Evolutionary conservation across 305 asterid genomes (phyloP), one percentile per base, ranked within the genome.

Genomic region (Fraxinus sp.): DNA sequence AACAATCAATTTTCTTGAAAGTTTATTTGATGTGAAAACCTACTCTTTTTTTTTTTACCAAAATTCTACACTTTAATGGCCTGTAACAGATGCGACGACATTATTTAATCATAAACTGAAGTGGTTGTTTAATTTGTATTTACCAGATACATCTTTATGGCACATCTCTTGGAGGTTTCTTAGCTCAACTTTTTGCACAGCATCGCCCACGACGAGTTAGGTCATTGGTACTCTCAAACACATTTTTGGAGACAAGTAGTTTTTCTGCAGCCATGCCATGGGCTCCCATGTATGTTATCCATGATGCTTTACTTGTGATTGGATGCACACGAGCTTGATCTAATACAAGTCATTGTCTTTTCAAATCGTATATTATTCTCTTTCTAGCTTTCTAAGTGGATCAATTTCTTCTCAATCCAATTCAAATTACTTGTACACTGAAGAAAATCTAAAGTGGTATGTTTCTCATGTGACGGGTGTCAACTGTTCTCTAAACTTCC

Each of bases 201-300:
- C 92, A 94, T 90, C 98, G 98, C 55, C 99, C 99, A 11, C 92
- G 98, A 36, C 89, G 99, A 86, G 98, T 96, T 87, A 89, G 84
- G 86, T 96, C 99, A 44, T 85, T 96, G 93, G 89, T 96, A 80
- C 94, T 96, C 80, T 96, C 99, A 76, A 96, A 96, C 88, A 89
- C 99, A 77, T 96, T 92, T 86, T 82, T 94, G 91, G 99, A 94
- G 89, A 93, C 99, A 9, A 88, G 90, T 90, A 90, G 90, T 90
- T 94, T 94, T 86, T 84, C 98, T 70, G 92, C 98, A 28, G 90
- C 95, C 86, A 95, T 95, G 98, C 98, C 98, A 11, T 95, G 99
- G 99, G 91, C 97, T 83, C 98, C 98, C 59, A 78, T 96, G 99
- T 96, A 94, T 80, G 95, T 91, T 82, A 59, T 77, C 79, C 26